A percentile compares a stretch with the other conserved stretches of the same genome.
Conservation (phyloP, 371 early-diverging fungal species). For the Entomophthora muscae region DNA sequence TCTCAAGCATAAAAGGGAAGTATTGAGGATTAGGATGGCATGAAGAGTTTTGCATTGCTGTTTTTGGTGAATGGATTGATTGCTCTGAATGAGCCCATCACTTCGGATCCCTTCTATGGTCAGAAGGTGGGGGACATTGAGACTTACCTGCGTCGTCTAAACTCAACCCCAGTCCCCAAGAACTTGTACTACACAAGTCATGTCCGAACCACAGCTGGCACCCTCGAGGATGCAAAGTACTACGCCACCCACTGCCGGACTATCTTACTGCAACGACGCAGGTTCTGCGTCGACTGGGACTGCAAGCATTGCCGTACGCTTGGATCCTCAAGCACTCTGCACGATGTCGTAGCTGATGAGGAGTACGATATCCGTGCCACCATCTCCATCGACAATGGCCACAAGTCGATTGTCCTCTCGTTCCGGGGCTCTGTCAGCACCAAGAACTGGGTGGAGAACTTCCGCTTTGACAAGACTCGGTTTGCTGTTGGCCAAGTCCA, state of each 20-base stretch:
- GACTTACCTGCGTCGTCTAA: not conserved
- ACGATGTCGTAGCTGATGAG: no score
- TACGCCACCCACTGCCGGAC: not conserved
- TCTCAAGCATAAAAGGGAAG: no score
- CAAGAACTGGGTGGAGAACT: conserved; percentile 5
- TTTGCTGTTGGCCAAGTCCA: not conserved
- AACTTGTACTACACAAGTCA: not conserved
- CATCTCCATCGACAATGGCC: not conserved
- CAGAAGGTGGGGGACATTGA: conserved; percentile 1
- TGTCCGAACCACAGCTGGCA: not conserved
- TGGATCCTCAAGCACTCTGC: not conserved
- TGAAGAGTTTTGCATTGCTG: no score
- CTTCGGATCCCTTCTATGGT: not conserved
- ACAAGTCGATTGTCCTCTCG: conserved; percentile 4
- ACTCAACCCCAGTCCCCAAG: not conserved
- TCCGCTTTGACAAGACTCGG: not conserved
- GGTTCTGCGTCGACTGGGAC: not conserved
- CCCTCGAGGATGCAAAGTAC: not conserved
- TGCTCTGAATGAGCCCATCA: not conserved
- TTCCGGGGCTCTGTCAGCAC: conserved; percentile 3
- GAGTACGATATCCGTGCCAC: not conserved
- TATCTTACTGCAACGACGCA: not conserved
- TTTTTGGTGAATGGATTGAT: not conserved
- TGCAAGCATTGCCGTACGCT: not conserved
- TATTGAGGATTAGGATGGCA: no score